phyloP scores from a whole-genome alignment of 164 flowering plant genomes.

The Stephania yunnanensis region DNA sequence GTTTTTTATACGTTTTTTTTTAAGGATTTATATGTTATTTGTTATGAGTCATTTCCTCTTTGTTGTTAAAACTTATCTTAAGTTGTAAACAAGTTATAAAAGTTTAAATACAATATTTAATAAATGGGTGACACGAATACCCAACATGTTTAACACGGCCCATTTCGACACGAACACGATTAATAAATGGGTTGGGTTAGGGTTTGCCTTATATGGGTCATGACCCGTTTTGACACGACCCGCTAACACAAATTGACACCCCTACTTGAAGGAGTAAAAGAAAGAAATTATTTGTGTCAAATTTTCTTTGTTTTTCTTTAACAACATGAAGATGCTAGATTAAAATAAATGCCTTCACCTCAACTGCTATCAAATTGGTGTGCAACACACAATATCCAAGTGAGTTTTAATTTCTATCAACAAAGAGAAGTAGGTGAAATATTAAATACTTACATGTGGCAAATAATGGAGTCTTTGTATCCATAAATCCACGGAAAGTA shows the following conservation, averaged over 20 bases:
- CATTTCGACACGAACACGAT: too few species aligned
- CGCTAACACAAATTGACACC: too few species aligned
- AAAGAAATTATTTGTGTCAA: neutral
- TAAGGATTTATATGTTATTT: too few species aligned
- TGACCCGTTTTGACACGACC: too few species aligned
- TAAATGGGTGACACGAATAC: too few species aligned
- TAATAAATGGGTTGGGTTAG: too few species aligned
- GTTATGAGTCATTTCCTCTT: too few species aligned
- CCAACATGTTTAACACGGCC: too few species aligned
- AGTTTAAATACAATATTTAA: too few species aligned
- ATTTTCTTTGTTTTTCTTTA: neutral
- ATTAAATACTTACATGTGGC: slow-evolving; percentile 62
- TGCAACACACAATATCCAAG: neutral
- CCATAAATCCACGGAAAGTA: slow-evolving; percentile 91
- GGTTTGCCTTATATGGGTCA: neutral
- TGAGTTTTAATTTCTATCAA: neutral
- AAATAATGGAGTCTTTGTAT: slow-evolving; percentile 91
- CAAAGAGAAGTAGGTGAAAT: neutral
- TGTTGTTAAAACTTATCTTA: too few species aligned
- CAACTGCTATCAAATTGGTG: neutral
- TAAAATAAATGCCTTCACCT: neutral
- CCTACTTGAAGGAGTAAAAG: neutral
- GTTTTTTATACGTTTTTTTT: too few species aligned
- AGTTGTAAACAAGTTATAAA: too few species aligned
- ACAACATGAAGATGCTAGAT: neutral